Evolutionary conservation across 768 basidiomycete species (phyloP).

Genomic region (Coprinellus micaceus): DNA sequence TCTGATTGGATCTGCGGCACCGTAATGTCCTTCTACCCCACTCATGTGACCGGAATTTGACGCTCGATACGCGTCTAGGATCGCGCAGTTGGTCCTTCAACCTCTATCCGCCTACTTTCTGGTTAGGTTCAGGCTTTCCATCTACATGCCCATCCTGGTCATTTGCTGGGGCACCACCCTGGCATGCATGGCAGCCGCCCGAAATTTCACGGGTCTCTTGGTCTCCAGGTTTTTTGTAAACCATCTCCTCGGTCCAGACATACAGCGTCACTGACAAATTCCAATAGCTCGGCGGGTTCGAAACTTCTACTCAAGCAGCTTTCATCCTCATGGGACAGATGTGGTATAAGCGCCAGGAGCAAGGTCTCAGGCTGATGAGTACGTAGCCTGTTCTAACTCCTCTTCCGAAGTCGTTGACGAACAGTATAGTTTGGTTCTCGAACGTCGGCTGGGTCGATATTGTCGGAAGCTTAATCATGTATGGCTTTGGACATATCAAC

Average conservation of each 20-base stretch:
- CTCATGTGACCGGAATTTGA: too few relatives aligned
- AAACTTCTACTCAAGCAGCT: constrained; percentile 28
- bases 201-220: constrained; percentile 27
- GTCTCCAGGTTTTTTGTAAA: constrained; percentile 30
- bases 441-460: constrained; percentile 31
- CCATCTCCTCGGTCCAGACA: background rate
- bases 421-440: constrained; percentile 27
- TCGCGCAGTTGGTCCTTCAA: constrained; percentile 31
- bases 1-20: constrained; percentile 29
- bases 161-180: constrained; percentile 32
- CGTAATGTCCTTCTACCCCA: too few relatives aligned
- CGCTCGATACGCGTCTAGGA: constrained; percentile 16
- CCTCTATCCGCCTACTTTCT: constrained; percentile 31
- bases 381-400: too few relatives aligned
- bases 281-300: constrained; percentile 30
- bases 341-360: constrained; percentile 34
- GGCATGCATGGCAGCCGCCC: constrained; percentile 28
- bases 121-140: constrained; percentile 28
- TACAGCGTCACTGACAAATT: background rate
- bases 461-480: constrained; percentile 34
- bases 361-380: constrained; percentile 31
- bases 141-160: constrained; percentile 29
- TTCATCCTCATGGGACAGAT: constrained; percentile 31
- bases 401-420: too few relatives aligned
- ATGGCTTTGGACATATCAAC: constrained; percentile 30